Percentiles rank a stretch among this genome's conserved stretches.
phyloP scores from a whole-genome alignment of 116 monocot genomes.

The Zostera marina region DNA sequence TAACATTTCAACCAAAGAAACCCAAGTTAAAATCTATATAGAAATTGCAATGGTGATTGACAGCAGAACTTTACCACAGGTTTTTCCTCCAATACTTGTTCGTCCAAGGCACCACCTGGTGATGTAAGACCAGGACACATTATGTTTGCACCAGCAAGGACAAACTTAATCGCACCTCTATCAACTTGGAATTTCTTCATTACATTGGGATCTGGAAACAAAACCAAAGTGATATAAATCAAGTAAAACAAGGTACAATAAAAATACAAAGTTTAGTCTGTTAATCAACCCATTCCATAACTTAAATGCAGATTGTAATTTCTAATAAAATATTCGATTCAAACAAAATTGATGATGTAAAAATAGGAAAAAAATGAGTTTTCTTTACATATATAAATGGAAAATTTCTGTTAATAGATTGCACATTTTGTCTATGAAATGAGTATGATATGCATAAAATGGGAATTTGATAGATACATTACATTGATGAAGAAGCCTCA shows the following conservation, averaged over 20 bases:
- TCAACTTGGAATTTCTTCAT: conserved; percentile 99
- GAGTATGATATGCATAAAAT: neutral
- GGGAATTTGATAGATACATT: conserved; percentile 9
- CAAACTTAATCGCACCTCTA: conserved; percentile 91
- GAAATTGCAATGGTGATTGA: neutral
- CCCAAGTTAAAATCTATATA: no score
- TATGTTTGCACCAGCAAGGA: conserved; percentile 95
- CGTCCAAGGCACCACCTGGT: conserved; percentile 75
- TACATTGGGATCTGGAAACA: conserved; percentile 67
- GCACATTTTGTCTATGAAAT: no score
- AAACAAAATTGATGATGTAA: no score
- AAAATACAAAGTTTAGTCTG: neutral
- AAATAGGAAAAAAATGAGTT: no score
- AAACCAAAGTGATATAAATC: conserved; percentile 1
- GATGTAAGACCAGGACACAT: conserved; percentile 99
- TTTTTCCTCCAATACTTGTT: conserved; percentile 55
- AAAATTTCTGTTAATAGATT: no score
- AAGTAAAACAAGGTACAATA: neutral
- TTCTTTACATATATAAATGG: no score
- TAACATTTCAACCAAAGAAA: no score
- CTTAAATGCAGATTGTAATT: no score
- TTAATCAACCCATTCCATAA: no score
- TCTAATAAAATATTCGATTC: no score
- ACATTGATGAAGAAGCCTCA: conserved; percentile 98
- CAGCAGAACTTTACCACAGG: conserved; percentile 47